These are phyloP conservation scores for Chiua virens DNA, from an alignment of 768 basidiomycete species.

Conservation along the genomic window DNA sequence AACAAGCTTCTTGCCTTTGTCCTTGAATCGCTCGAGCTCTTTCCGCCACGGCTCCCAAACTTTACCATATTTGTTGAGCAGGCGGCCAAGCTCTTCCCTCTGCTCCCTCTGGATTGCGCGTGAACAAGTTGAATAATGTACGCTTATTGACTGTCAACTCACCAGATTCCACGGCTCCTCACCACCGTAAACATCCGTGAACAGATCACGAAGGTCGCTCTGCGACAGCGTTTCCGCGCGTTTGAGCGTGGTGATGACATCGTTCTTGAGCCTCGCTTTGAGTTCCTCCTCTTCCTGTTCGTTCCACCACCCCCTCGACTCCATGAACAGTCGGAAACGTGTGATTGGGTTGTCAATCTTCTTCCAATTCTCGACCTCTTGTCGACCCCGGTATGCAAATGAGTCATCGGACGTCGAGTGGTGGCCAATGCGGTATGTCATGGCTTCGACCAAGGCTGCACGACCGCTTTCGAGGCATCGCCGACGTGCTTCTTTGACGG, in stretches of 20 bases:
- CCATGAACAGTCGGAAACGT: slow-evolving; percentile 84
- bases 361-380: slow-evolving; percentile 91
- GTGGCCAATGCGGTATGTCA: slow-evolving; percentile 94
- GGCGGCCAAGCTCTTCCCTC: slow-evolving; percentile 66
- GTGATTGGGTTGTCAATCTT: slow-evolving; percentile 87
- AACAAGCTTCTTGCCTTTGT: slow-evolving; percentile 61
- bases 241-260: slow-evolving; percentile 78
- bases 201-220: slow-evolving; percentile 73
- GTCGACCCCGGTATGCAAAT: slow-evolving; percentile 85
- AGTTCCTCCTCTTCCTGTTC: slow-evolving; percentile 69
- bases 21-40: slow-evolving; percentile 75
- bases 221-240: slow-evolving; percentile 70
- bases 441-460: slow-evolving; percentile 84
- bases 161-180: slow-evolving; percentile 85
- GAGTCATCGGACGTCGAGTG: slow-evolving; percentile 96
- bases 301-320: slow-evolving; percentile 84
- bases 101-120: slow-evolving; percentile 65
- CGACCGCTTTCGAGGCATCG: slow-evolving; percentile 76
- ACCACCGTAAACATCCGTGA: slow-evolving; percentile 86
- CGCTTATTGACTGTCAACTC: slow-evolving; percentile 31
- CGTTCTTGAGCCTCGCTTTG: slow-evolving; percentile 64
- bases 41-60: slow-evolving; percentile 84
- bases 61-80: slow-evolving; percentile 85
- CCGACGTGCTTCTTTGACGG: slow-evolving; percentile 67
- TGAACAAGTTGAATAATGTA: background rate